phyloP scores from a whole-genome alignment of 2,329 filamentous ascomycete species.

The Alternaria gansuensis region DNA sequence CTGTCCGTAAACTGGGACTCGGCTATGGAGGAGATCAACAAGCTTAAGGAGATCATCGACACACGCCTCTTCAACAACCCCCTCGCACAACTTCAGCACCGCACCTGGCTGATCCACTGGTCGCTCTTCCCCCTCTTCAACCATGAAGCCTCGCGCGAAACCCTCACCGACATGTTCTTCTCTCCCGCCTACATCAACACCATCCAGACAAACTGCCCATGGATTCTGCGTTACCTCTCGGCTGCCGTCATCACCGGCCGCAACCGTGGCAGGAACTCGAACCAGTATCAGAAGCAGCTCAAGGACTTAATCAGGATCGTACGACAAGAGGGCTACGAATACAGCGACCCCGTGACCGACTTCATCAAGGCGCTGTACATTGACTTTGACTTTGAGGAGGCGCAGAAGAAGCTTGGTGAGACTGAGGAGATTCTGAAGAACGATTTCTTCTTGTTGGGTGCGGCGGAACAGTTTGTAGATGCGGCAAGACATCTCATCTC shows the following conservation, averaged over 20 bases:
- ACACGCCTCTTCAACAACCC: conserved; percentile 96
- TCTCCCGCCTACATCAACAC: conserved; percentile 98
- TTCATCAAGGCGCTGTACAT: conserved; percentile 97
- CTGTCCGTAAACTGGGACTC: conserved; percentile 94
- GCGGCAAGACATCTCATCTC: conserved; percentile 95
- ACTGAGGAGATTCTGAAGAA: conserved; percentile 90
- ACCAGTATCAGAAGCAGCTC: conserved; percentile 97
- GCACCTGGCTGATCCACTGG: conserved; percentile 98
- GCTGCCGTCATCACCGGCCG: conserved; percentile 94
- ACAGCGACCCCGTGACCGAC: conserved; percentile 92
- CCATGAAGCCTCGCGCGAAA: conserved; percentile 88
- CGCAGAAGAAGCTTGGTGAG: conserved; percentile 83
- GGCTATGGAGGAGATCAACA: conserved; percentile 72
- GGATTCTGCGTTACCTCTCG: conserved; percentile 92
- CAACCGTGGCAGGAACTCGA: conserved; percentile 72
- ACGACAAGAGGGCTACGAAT: conserved; percentile 97
- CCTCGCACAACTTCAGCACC: conserved; percentile 92
- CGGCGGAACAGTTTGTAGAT: conserved; percentile 90
- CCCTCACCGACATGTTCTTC: conserved; percentile 95
- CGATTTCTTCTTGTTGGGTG: conserved; percentile 93
- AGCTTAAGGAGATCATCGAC: conserved; percentile 80
- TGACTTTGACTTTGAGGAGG: conserved; percentile 97
- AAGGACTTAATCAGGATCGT: conserved; percentile 97
- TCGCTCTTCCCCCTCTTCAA: conserved; percentile 99
- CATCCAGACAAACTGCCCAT: conserved; percentile 96